Conservation (phyloP, 345 rosid genomes). For the Aquilaria malaccensis region DNA sequence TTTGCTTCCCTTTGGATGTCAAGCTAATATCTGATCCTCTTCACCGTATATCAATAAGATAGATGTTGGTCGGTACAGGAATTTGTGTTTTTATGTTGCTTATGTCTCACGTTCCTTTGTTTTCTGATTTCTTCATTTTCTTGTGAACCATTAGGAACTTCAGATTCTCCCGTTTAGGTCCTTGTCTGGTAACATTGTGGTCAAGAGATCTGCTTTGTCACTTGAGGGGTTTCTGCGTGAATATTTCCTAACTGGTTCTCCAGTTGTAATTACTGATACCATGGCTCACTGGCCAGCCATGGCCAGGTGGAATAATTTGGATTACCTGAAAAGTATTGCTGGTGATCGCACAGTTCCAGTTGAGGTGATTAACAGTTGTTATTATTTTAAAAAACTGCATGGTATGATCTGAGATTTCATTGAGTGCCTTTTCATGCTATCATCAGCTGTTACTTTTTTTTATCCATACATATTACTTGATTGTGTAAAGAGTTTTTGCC, state of each 20-base stretch:
- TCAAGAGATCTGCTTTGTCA: constrained; percentile 63
- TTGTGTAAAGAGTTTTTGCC: no score
- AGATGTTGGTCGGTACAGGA: not conserved
- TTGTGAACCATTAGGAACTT: constrained; percentile 40
- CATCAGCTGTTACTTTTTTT: not conserved
- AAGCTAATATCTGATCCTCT: no score
- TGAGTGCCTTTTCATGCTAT: constrained; percentile 1
- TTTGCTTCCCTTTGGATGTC: no score
- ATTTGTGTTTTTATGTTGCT: not conserved
- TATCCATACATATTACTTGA: no score
- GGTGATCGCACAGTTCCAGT: constrained; percentile 94
- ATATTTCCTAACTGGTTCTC: constrained; percentile 56
- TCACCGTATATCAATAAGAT: not conserved
- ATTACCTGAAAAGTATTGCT: constrained; percentile 64
- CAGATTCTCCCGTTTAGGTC: constrained; percentile 58
- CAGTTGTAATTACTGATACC: constrained; percentile 75
- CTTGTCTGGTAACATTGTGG: constrained; percentile 50
- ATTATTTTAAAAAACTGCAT: constrained; percentile 7
- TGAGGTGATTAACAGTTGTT: constrained; percentile 60
- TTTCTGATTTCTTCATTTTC: not conserved
- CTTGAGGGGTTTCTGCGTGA: constrained; percentile 80
- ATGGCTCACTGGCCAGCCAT: constrained; percentile 98
- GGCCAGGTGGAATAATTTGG: constrained; percentile 80
- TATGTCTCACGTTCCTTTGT: not conserved
- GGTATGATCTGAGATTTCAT: not conserved